phyloP scores from a whole-genome alignment of 2,329 filamentous ascomycete species.

The Malbranchea cinnamomea region DNA sequence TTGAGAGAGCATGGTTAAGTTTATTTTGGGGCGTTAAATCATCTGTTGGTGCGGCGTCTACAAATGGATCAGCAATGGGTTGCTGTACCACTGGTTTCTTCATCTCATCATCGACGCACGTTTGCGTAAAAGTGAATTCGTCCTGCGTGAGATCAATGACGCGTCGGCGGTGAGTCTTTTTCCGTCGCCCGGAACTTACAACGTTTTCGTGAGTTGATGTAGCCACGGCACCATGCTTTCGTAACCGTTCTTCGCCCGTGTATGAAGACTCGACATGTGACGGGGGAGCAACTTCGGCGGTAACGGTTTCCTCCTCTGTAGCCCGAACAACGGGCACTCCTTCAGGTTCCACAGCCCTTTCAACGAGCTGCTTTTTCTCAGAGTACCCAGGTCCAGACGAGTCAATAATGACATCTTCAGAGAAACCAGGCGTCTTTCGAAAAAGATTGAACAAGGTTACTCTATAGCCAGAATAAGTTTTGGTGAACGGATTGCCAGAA shows the following conservation, averaged over 20 bases:
- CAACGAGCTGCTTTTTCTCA: conserved; percentile 71
- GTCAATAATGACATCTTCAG: conserved; percentile 82
- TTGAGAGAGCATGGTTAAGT: too few relatives aligned
- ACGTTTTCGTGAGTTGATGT: conserved; percentile 13
- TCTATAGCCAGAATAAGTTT: conserved; percentile 71
- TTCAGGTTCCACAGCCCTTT: conserved; percentile 61
- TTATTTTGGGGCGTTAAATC: background rate
- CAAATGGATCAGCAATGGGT: background rate
- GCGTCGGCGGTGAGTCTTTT: conserved; percentile 39
- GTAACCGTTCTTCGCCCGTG: too few relatives aligned
- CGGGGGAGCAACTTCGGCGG: conserved; percentile 8
- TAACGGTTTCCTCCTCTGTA: conserved; percentile 11
- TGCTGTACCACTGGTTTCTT: conserved; percentile 1
- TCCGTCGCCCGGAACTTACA: conserved; percentile 24
- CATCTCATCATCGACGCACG: background rate
- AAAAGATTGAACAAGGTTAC: conserved; percentile 94
- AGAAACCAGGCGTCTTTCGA: conserved; percentile 74
- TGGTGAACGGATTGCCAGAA: conserved; percentile 78
- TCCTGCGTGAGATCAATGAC: conserved; percentile 43
- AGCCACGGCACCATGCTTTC: too few relatives aligned
- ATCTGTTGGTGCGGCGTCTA: background rate
- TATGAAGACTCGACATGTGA: too few relatives aligned
- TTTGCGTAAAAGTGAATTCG: conserved; percentile 13
- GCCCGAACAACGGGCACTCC: conserved; percentile 66
- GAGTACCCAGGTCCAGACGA: conserved; percentile 66